A percentile compares a stretch with the other conserved stretches of the same genome.
phyloP scores from a whole-genome alignment of 192 early-diverging fungal genomes.

The Linnemannia hyalina region DNA sequence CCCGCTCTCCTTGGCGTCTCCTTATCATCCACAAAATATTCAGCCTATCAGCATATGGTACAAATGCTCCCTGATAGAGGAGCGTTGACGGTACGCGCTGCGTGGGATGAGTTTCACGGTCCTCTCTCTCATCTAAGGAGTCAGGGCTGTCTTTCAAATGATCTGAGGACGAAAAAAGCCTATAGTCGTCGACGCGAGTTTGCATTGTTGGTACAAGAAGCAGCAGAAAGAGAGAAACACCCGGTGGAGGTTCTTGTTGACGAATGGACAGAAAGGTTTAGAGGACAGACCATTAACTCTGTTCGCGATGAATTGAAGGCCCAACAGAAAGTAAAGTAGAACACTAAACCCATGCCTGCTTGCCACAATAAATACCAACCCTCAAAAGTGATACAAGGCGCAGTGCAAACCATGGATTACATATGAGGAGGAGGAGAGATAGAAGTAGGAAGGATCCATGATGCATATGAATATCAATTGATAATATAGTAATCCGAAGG shows the following conservation, averaged over 20 bases:
- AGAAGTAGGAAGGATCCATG: too few species aligned
- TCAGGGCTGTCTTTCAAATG: neutral
- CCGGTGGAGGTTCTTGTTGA: neutral
- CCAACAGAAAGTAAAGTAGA: neutral
- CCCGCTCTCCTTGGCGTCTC: neutral
- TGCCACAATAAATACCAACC: too few species aligned
- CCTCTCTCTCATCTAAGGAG: neutral
- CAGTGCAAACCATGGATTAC: too few species aligned
- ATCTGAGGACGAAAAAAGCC: neutral
- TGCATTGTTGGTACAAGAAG: too few species aligned
- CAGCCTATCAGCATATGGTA: neutral
- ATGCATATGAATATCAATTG: too few species aligned
- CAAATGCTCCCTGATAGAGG: neutral
- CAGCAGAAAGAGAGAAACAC: neutral
- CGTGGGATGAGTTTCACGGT: constrained; percentile 9
- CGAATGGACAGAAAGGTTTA: too few species aligned
- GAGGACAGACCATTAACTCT: too few species aligned
- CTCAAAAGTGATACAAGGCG: too few species aligned
- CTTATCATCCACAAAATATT: neutral
- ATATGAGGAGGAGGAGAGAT: too few species aligned
- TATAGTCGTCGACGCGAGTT: neutral
- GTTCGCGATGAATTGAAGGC: too few species aligned
- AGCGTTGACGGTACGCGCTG: constrained; percentile 3
- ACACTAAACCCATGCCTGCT: neutral
- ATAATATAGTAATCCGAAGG: too few species aligned